These are phyloP conservation scores for Globisporangium emineosum DNA, from an alignment of 352 stramenopile species.

Conservation along the genomic window DNA sequence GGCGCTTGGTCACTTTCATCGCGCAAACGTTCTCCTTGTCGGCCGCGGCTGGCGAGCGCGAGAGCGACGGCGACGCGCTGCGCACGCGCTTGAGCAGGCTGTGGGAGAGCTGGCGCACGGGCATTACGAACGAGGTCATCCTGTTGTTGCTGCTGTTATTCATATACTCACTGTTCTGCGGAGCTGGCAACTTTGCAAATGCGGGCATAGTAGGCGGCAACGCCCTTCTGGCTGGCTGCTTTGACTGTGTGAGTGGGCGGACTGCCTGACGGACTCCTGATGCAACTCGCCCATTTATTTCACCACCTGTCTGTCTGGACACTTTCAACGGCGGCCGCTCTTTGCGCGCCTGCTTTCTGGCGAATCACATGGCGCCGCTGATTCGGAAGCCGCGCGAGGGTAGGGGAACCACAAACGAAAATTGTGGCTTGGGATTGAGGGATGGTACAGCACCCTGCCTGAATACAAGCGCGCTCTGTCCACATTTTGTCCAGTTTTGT, in stretches of 20 bases:
- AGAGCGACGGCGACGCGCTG: conserved; percentile 19
- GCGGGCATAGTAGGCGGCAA: neutral
- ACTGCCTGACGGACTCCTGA: too few species aligned
- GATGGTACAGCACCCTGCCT: neutral
- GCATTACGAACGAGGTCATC: conserved; percentile 50
- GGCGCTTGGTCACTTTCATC: conserved; percentile 59
- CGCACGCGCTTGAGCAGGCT: conserved; percentile 44
- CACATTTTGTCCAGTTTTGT: neutral
- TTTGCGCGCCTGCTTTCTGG: neutral
- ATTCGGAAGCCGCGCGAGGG: too few species aligned
- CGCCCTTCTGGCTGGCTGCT: neutral
- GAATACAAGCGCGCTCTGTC: neutral
- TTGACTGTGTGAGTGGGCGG: neutral
- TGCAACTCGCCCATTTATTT: too few species aligned
- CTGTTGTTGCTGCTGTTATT: conserved; percentile 1
- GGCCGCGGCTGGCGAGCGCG: conserved; percentile 2
- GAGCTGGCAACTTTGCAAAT: conserved; percentile 1
- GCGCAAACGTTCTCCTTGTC: conserved; percentile 30
- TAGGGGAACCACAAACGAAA: neutral
- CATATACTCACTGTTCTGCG: neutral
- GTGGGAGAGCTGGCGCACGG: conserved; percentile 33
- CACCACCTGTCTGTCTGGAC: neutral
- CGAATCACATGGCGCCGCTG: neutral
- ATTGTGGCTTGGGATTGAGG: neutral
- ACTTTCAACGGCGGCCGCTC: neutral